Conservation (phyloP, 805 yeast species). For the Blastobotrys parvus region DNA sequence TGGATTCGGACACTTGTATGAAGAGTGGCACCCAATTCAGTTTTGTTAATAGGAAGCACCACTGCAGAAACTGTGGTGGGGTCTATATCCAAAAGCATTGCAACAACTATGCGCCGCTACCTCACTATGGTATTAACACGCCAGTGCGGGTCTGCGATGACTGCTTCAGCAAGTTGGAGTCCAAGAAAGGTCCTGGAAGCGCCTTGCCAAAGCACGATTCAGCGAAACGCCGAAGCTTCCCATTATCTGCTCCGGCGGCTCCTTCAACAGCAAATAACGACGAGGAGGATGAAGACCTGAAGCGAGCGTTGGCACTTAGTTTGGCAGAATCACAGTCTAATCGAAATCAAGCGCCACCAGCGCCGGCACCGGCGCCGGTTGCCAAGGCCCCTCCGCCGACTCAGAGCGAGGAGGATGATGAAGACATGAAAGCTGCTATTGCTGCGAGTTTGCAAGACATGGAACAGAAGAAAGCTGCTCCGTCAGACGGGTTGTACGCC, state of each 20-base stretch:
- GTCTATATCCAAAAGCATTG: conserved; percentile 85
- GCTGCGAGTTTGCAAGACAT: conserved; percentile 81
- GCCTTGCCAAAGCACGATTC: conserved; percentile 6
- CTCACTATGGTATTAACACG: conserved; percentile 75
- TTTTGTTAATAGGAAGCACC: conserved; percentile 84
- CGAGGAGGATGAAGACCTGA: conserved; percentile 67
- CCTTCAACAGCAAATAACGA: conserved; percentile 25
- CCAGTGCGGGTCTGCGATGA: conserved; percentile 93
- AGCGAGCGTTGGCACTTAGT: conserved; percentile 70
- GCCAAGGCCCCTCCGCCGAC: conserved; percentile 3
- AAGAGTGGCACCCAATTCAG: conserved; percentile 75
- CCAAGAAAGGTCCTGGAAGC: conserved; percentile 23
- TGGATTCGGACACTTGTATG: conserved; percentile 93
- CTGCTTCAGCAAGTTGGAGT: conserved; percentile 57
- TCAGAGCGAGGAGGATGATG: conserved; percentile 67
- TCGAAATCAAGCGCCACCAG: conserved; percentile 21
- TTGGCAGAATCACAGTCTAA: conserved; percentile 42
- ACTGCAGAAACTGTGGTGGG: conserved; percentile 96
- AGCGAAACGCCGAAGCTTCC: too few relatives aligned
- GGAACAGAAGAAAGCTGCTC: conserved; percentile 27
- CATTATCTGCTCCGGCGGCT: conserved; percentile 2
- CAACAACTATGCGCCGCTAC: conserved; percentile 59
- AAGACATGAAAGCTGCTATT: conserved; percentile 87
- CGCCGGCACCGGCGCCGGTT: conserved; percentile 25
- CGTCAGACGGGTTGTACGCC: conserved; percentile 23